Conservation (phyloP, 169 alveolate species). For the Plasmodium cynomolgi region DNA sequence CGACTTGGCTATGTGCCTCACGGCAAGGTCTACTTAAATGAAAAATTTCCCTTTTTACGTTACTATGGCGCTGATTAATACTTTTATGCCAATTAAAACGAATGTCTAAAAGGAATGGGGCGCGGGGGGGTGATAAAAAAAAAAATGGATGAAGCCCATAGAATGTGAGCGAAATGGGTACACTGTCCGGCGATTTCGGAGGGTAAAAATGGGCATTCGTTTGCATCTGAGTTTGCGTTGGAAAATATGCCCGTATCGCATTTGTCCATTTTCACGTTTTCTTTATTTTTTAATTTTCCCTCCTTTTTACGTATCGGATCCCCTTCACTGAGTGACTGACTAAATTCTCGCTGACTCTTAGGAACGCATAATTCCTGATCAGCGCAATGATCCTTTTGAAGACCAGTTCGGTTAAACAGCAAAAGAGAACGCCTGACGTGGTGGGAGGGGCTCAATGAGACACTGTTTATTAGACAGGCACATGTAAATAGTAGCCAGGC, state of each 20-base stretch:
- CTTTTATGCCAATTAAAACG: conserved; percentile 17
- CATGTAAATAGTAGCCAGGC: background rate
- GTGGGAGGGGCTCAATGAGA: background rate
- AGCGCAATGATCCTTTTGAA: conserved; percentile 40
- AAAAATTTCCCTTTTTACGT: conserved; percentile 23
- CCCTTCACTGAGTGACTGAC: conserved; percentile 46
- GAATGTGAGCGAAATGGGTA: background rate
- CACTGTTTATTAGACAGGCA: background rate
- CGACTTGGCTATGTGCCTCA: background rate
- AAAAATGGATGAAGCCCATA: background rate
- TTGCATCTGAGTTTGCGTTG: background rate
- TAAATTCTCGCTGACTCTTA: conserved; percentile 6
- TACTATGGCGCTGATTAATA: conserved; percentile 38
- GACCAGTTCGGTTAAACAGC: conserved; percentile 26
- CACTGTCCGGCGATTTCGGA: background rate
- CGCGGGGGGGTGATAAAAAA: background rate
- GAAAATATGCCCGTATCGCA: background rate
- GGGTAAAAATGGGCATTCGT: background rate
- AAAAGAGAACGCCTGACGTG: conserved; percentile 32
- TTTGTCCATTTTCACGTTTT: background rate
- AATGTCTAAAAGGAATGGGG: conserved; percentile 22
- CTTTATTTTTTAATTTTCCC: conserved; percentile 1
- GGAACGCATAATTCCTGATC: conserved; percentile 6
- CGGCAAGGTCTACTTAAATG: background rate
- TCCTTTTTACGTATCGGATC: conserved; percentile 52